These are phyloP conservation scores for Phyllosticta capitalensis DNA, from an alignment of 2,329 filamentous ascomycete genomes.

Conservation along the genomic window DNA sequence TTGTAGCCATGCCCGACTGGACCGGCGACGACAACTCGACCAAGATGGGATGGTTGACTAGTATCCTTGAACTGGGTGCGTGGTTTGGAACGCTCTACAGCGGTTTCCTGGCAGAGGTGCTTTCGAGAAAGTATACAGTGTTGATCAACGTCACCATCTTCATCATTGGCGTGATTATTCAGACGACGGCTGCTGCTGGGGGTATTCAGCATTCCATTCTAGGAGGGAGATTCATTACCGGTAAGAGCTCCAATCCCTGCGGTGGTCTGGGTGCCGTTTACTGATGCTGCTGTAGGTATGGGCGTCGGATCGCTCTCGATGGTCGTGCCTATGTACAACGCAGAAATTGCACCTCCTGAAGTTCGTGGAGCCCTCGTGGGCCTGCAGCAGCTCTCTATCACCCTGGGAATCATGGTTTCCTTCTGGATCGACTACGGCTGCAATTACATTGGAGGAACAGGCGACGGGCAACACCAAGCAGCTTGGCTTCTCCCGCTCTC, in stretches of 20 bases:
- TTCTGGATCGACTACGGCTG: slow-evolving; percentile 50
- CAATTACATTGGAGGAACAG: slow-evolving; percentile 46
- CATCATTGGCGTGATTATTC: slow-evolving; percentile 59
- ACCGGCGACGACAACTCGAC: slow-evolving; percentile 17
- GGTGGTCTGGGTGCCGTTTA: no score
- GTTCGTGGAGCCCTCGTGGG: slow-evolving; percentile 57
- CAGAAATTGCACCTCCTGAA: slow-evolving; percentile 46
- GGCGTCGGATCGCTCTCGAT: slow-evolving; percentile 60
- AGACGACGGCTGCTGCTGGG: slow-evolving; percentile 48
- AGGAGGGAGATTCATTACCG: slow-evolving; percentile 61
- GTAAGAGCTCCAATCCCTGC: slow-evolving; percentile 14
- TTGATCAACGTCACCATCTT: slow-evolving; percentile 58
- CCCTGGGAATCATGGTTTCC: slow-evolving; percentile 41
- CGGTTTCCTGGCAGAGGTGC: slow-evolving; percentile 60
- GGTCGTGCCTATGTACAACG: slow-evolving; percentile 50
- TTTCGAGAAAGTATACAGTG: slow-evolving; percentile 61
- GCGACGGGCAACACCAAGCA: slow-evolving; percentile 49
- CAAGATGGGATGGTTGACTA: slow-evolving; percentile 40
- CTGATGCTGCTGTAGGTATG: slow-evolving; percentile 38
- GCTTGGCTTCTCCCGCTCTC: slow-evolving; percentile 68
- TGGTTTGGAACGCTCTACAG: slow-evolving; percentile 66
- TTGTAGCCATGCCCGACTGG: slow-evolving; percentile 8
- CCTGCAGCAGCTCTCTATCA: slow-evolving; percentile 53
- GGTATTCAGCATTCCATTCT: slow-evolving; percentile 53
- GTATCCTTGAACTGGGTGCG: slow-evolving; percentile 66